These are phyloP conservation scores for Diutina neorugosa DNA, from an alignment of 1,139 yeast species.

Conservation along the genomic window DNA sequence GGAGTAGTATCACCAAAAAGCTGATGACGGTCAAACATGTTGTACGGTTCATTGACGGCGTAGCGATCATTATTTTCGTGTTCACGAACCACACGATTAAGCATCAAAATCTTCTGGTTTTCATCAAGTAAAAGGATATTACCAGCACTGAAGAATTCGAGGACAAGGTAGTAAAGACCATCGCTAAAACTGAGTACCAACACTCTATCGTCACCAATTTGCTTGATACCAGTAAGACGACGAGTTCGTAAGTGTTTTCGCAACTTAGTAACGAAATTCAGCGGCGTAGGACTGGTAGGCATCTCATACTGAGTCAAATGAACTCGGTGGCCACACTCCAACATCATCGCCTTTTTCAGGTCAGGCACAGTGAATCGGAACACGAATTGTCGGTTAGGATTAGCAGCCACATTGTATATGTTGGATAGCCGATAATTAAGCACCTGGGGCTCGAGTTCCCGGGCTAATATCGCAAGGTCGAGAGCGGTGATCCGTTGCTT, in stretches of 20 bases:
- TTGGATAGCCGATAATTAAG: conserved; percentile 68
- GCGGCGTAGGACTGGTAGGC: conserved; percentile 69
- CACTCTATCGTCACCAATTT: conserved; percentile 69
- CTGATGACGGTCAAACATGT: conserved; percentile 34
- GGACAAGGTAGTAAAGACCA: conserved; percentile 62
- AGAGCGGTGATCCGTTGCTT: conserved; percentile 81
- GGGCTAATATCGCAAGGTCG: conserved; percentile 61
- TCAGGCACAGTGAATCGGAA: conserved; percentile 79
- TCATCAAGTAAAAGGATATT: conserved; percentile 71
- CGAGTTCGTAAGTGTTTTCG: conserved; percentile 79
- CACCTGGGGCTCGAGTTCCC: conserved; percentile 48
- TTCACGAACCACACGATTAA: conserved; percentile 71
- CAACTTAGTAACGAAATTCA: conserved; percentile 73
- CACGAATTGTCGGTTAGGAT: conserved; percentile 62
- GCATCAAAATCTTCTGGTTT: conserved; percentile 50
- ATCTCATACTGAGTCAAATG: conserved; percentile 75
- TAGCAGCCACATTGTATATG: conserved; percentile 60
- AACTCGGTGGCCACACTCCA: conserved; percentile 79
- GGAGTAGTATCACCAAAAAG: background rate
- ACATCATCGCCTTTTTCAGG: conserved; percentile 58
- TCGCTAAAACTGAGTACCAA: conserved; percentile 74
- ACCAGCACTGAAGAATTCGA: conserved; percentile 94
- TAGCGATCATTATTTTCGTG: conserved; percentile 47
- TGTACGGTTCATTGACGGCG: conserved; percentile 64
- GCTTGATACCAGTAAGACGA: conserved; percentile 60